Conservation (phyloP, 2,329 filamentous ascomycete genomes). For the Sclerotinia spermophila region DNA sequence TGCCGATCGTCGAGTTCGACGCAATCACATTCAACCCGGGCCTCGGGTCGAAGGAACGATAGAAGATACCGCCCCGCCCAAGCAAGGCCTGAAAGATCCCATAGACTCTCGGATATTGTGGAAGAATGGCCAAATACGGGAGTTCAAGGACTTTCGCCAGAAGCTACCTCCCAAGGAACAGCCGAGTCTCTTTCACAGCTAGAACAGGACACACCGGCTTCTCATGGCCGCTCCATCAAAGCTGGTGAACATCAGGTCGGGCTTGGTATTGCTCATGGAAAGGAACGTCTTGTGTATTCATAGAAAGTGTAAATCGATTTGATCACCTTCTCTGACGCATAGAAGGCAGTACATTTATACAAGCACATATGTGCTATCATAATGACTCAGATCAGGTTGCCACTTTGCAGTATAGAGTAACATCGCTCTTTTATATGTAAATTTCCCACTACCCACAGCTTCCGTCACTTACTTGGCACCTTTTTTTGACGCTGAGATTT, state of each 20-base stretch:
- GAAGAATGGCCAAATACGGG: background rate
- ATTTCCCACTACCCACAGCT: background rate
- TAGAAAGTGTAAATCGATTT: background rate
- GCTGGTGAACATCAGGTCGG: background rate
- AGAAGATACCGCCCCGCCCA: background rate
- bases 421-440: background rate
- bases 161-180: background rate
- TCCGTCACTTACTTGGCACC: background rate
- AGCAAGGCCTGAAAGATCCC: background rate
- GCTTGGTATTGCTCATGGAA: conserved; percentile 7
- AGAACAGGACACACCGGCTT: background rate
- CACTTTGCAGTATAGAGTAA: background rate
- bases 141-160: background rate
- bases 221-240: background rate
- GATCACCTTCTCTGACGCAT: background rate
- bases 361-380: background rate
- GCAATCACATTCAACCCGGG: background rate
- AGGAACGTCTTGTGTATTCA: background rate
- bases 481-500: background rate
- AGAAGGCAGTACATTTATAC: background rate
- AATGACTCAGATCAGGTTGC: background rate
- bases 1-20: background rate
- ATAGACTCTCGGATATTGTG: background rate
- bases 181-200: background rate
- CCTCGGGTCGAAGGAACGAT: background rate